These are phyloP conservation scores for Amylocarpus encephaloides DNA, from an alignment of 2,329 filamentous ascomycete genomes.

Conservation along the genomic window DNA sequence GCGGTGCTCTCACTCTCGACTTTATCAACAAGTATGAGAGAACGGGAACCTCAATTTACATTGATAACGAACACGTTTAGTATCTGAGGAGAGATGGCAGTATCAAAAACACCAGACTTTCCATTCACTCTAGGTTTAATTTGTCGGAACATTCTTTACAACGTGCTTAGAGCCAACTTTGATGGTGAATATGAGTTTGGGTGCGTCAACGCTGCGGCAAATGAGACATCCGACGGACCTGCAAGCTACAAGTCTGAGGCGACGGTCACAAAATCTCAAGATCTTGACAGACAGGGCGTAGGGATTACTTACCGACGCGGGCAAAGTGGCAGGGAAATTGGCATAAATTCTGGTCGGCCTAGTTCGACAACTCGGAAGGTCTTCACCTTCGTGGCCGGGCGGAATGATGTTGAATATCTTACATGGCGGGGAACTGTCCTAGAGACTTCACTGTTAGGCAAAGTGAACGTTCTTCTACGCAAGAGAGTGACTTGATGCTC, in stretches of 20 bases:
- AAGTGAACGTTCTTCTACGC: constrained; percentile 29
- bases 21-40: constrained; percentile 11
- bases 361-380: constrained; percentile 16
- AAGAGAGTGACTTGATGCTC: constrained; percentile 37
- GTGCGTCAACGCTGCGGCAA: constrained; percentile 1
- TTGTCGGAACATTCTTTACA: constrained; percentile 20
- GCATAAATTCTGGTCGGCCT: constrained; percentile 20
- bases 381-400: constrained; percentile 12
- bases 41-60: not conserved
- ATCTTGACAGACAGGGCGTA: constrained; percentile 1
- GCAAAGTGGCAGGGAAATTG: constrained; percentile 10
- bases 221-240: not conserved
- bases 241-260: constrained; percentile 6
- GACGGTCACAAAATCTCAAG: constrained; percentile 4
- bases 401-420: constrained; percentile 22
- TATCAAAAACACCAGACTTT: constrained; percentile 3
- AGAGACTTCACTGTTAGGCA: constrained; percentile 32
- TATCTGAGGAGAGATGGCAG: constrained; percentile 11
- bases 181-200: constrained; percentile 14
- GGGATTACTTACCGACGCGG: constrained; percentile 4
- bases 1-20: constrained; percentile 1
- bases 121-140: constrained; percentile 1
- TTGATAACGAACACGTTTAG: not conserved
- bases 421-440: constrained; percentile 34
- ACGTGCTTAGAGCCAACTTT: constrained; percentile 18